phyloP scores from a whole-genome alignment of 2,329 filamentous ascomycete genomes.

The Ophiocordyceps sinensis region DNA sequence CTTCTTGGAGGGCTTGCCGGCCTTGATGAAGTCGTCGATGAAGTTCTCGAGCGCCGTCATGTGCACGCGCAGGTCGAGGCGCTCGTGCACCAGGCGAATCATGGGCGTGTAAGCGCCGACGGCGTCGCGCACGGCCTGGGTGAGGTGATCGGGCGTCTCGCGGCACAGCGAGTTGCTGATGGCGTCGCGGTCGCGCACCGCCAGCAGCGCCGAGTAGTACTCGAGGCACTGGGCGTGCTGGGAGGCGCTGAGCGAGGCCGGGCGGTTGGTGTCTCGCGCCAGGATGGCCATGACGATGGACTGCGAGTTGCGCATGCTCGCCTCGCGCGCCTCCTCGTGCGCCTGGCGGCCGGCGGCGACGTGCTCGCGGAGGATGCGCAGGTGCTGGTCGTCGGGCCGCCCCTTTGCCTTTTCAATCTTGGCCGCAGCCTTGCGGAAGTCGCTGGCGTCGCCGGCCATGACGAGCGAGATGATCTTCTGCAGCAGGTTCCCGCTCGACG shows the following conservation, averaged over 20 bases:
- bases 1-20: conserved; percentile 26
- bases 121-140: conserved; percentile 47
- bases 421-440: conserved; percentile 50
- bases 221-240: conserved; percentile 53
- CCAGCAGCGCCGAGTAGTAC: conserved; percentile 57
- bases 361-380: conserved; percentile 47
- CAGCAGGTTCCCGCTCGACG: conserved; percentile 67
- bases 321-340: conserved; percentile 43
- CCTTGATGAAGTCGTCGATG: conserved; percentile 54
- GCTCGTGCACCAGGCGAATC: conserved; percentile 56
- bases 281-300: conserved; percentile 57
- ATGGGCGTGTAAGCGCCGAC: conserved; percentile 60
- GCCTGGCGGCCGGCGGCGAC: conserved; percentile 35
- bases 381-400: conserved; percentile 39
- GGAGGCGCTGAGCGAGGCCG: conserved; percentile 31
- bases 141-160: conserved; percentile 58
- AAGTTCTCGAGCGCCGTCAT: conserved; percentile 54
- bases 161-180: conserved; percentile 54
- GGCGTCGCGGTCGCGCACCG: conserved; percentile 58
- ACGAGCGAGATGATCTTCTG: conserved; percentile 64
- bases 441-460: conserved; percentile 55
- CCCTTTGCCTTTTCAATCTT: conserved; percentile 50
- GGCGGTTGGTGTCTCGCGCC: conserved; percentile 5
- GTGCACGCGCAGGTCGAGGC: conserved; percentile 56
- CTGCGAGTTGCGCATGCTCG: conserved; percentile 32